A percentile compares a stretch with the other conserved stretches of the same genome.
Conservation (phyloP, 257 asterid species). For the Primulina huaijiensis region DNA sequence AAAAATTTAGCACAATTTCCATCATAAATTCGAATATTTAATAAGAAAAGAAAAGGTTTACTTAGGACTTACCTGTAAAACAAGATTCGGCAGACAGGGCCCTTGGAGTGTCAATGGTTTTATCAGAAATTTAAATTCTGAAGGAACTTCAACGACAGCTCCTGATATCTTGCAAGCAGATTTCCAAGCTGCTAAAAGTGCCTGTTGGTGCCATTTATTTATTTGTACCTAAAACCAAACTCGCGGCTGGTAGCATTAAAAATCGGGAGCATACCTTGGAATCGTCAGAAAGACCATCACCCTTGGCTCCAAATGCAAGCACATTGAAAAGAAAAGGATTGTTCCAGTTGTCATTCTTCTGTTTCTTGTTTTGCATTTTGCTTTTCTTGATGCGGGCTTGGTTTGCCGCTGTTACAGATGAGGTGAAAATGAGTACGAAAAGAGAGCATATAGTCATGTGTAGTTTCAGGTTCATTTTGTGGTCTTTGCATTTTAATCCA, state of each 20-base stretch:
- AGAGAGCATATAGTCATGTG: constrained; percentile 25
- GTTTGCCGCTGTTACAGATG: constrained; percentile 37
- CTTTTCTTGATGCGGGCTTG: constrained; percentile 36
- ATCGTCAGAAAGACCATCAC: constrained; percentile 66
- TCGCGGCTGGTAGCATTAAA: too few species aligned
- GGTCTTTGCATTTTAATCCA: background rate
- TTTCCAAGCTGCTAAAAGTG: constrained; percentile 69
- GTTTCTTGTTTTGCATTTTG: constrained; percentile 38
- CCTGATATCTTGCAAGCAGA: constrained; percentile 59
- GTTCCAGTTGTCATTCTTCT: constrained; percentile 25
- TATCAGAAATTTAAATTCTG: constrained; percentile 47
- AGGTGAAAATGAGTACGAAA: constrained; percentile 25
- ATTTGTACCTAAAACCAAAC: too few species aligned
- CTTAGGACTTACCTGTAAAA: constrained; percentile 45
- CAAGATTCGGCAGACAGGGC: constrained; percentile 69
- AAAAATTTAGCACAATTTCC: background rate
- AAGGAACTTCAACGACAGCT: constrained; percentile 51
- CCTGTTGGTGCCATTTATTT: constrained; percentile 32
- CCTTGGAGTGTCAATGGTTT: constrained; percentile 72
- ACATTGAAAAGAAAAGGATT: constrained; percentile 35
- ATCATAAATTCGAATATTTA: background rate
- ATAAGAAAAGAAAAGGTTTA: background rate
- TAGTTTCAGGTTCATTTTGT: constrained; percentile 25
- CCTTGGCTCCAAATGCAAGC: constrained; percentile 69
- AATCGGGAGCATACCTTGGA: constrained; percentile 40